Percentiles rank a stretch among this genome's conserved stretches.
Evolutionary conservation across 73 alveolate genomes (phyloP).

Genomic region (Stentor coeruleus): DNA sequence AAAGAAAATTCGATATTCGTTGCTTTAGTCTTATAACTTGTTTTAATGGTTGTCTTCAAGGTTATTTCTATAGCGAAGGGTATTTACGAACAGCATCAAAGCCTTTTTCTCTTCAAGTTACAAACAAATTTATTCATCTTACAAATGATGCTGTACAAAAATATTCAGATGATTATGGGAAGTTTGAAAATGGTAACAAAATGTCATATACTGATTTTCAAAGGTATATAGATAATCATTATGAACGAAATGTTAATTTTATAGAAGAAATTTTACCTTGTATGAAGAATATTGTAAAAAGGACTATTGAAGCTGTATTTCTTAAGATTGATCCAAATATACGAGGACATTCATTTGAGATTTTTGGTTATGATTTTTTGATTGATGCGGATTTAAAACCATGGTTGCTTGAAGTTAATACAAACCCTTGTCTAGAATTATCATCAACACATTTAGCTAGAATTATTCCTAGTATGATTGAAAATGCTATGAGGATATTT

Average conservation of each 20-base stretch:
- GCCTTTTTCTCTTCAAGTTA: slow-evolving; percentile 40
- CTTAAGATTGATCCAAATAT: slow-evolving; percentile 67
- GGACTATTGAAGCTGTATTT: slow-evolving; percentile 46
- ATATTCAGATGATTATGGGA: slow-evolving; percentile 66
- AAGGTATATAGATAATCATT: slow-evolving; percentile 17
- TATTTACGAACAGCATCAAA: slow-evolving; percentile 64
- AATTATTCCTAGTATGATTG: slow-evolving; percentile 83
- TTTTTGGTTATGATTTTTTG: slow-evolving; percentile 90
- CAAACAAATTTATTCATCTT: slow-evolving; percentile 51
- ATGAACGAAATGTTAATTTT: slow-evolving; percentile 27
- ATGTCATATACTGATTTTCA: slow-evolving; percentile 43
- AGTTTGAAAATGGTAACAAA: slow-evolving; percentile 63
- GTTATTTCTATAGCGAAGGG: slow-evolving; percentile 65
- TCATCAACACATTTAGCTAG: slow-evolving; percentile 71
- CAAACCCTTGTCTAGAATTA: slow-evolving; percentile 89
- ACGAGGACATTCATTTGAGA: slow-evolving; percentile 79
- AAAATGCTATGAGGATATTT: slow-evolving; percentile 81
- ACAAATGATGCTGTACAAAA: slow-evolving; percentile 81
- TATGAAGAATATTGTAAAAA: neutral
- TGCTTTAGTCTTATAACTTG: slow-evolving; percentile 59
- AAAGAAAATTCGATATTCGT: slow-evolving; percentile 71
- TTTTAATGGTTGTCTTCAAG: slow-evolving; percentile 47
- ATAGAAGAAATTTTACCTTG: neutral
- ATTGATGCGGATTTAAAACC: slow-evolving; percentile 80
- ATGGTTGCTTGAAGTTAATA: slow-evolving; percentile 81